Conservation (phyloP, 1,139 yeast species). For the Hemisphaericaspora xylanilytica region DNA sequence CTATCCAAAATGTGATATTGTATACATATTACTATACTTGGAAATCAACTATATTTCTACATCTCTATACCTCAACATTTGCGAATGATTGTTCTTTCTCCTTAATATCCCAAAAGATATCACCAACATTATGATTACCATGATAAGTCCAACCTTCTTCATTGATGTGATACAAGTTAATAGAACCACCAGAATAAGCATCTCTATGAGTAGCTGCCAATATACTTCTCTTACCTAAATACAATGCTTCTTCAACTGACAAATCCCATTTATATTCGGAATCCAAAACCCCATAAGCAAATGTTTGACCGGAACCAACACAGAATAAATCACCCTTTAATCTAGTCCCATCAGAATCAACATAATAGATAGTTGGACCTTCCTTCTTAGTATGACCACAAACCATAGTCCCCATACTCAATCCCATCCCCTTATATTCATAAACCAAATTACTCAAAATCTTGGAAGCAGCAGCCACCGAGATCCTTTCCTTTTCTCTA, state of each 20-base stretch:
- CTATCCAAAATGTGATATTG: background rate
- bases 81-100: constrained; percentile 86
- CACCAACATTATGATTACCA: constrained; percentile 92
- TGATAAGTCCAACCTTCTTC: constrained; percentile 94
- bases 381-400: constrained; percentile 96
- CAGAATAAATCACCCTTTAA: constrained; percentile 92
- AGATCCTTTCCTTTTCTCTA: constrained; percentile 89
- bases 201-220: constrained; percentile 98
- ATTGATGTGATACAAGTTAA: constrained; percentile 88
- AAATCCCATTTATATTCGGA: constrained; percentile 89
- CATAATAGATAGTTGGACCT: constrained; percentile 94
- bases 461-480: constrained; percentile 96
- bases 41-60: constrained; percentile 1
- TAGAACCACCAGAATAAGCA: constrained; percentile 97
- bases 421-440: constrained; percentile 96
- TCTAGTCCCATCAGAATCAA: constrained; percentile 96
- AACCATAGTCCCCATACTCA: constrained; percentile 98
- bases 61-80: constrained; percentile 63
- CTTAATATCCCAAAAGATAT: constrained; percentile 88
- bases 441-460: constrained; percentile 88
- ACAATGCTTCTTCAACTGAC: constrained; percentile 87
- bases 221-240: constrained; percentile 91
- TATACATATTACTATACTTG: background rate
- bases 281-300: constrained; percentile 98
- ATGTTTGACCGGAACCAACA: constrained; percentile 99